Percentiles rank a stretch among this genome's conserved stretches.
phyloP scores from a whole-genome alignment of 805 yeast species.

The Scheffersomyces stipitis region DNA sequence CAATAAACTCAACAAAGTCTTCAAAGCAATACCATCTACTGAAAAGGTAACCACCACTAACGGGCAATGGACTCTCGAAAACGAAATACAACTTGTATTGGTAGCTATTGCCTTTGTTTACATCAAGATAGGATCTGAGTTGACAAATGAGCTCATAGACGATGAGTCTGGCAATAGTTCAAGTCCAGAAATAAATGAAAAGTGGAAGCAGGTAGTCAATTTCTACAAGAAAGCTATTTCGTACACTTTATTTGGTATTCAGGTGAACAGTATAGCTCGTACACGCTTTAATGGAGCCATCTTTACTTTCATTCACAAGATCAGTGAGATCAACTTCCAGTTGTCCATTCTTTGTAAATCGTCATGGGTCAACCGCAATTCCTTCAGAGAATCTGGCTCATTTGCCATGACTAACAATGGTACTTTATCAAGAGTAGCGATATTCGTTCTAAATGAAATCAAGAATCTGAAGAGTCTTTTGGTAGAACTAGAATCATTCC shows the following conservation, averaged over 20 bases:
- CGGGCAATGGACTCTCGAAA: conserved; percentile 32
- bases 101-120: conserved; percentile 28
- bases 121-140: conserved; percentile 33
- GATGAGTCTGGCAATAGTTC: conserved; percentile 9
- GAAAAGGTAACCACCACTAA: neutral
- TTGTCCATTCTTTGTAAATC: conserved; percentile 39
- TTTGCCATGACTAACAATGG: conserved; percentile 31
- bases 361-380: conserved; percentile 35
- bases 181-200: conserved; percentile 17
- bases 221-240: conserved; percentile 34
- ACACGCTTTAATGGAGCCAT: conserved; percentile 5
- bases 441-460: conserved; percentile 37
- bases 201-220: conserved; percentile 37
- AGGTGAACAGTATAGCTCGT: conserved; percentile 4
- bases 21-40: neutral
- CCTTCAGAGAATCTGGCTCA: conserved; percentile 5
- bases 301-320: conserved; percentile 18
- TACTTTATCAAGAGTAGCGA: conserved; percentile 45
- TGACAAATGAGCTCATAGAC: conserved; percentile 37
- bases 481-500: conserved; percentile 6
- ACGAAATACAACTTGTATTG: conserved; percentile 29
- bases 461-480: conserved; percentile 20
- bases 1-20: neutral
- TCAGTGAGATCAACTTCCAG: conserved; percentile 34
- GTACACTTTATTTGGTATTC: conserved; percentile 23